These are phyloP conservation scores for Lotus japonicus DNA, from an alignment of 306 rosid genomes.

Conservation along the genomic window DNA sequence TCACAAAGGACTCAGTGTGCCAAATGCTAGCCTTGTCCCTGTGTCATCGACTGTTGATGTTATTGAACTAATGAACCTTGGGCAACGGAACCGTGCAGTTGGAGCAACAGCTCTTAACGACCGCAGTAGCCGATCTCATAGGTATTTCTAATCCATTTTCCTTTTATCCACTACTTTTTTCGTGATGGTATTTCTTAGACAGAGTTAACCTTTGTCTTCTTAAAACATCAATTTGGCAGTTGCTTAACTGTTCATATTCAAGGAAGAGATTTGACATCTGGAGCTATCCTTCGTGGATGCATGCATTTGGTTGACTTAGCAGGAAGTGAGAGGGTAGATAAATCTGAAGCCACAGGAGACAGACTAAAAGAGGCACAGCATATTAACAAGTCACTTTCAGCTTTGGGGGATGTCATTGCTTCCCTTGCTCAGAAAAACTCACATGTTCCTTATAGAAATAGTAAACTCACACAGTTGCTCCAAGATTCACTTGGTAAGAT, in stretches of 20 bases:
- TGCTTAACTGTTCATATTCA: constrained; percentile 99
- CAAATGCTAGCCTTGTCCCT: constrained; percentile 76
- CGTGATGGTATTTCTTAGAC: not conserved
- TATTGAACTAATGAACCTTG: constrained; percentile 88
- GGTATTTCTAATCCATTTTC: constrained; percentile 37
- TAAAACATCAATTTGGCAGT: constrained; percentile 47
- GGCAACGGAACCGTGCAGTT: constrained; percentile 87
- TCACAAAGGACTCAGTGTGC: constrained; percentile 85
- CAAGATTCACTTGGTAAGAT: constrained; percentile 94
- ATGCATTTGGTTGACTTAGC: constrained; percentile 99
- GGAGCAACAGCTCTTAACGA: constrained; percentile 98
- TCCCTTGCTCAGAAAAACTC: constrained; percentile 95
- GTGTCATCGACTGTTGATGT: constrained; percentile 84
- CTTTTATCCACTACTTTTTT: not conserved
- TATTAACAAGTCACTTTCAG: constrained; percentile 91
- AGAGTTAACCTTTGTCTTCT: constrained; percentile 8
- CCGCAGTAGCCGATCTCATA: constrained; percentile 99
- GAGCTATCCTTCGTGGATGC: constrained; percentile 75
- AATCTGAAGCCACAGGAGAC: constrained; percentile 97
- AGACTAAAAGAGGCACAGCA: constrained; percentile 96
- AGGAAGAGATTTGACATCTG: constrained; percentile 90
- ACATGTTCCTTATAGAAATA: constrained; percentile 92
- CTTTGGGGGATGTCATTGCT: constrained; percentile 95
- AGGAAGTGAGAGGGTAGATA: constrained; percentile 97
- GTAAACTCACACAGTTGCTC: constrained; percentile 95